A percentile compares a stretch with the other conserved stretches of the same genome.
These are phyloP conservation scores for Mortierella sp. DNA, from an alignment of 371 early-diverging fungal species.

Conservation along the genomic window DNA sequence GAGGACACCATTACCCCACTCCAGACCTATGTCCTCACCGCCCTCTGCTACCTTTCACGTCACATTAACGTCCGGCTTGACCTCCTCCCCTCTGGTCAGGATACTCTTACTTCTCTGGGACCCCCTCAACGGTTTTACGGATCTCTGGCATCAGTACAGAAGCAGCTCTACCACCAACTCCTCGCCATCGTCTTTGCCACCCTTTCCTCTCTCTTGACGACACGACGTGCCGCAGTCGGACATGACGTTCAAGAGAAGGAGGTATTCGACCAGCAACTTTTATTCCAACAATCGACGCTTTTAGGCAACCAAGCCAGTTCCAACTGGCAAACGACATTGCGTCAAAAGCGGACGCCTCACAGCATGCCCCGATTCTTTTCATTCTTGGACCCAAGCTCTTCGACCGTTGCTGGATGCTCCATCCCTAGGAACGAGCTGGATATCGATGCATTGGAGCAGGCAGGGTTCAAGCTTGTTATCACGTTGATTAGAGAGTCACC, in stretches of 20 bases:
- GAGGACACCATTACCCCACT: slow-evolving; percentile 24
- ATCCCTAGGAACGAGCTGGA: slow-evolving; percentile 61
- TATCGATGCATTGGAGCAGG: slow-evolving; percentile 53
- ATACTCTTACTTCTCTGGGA: slow-evolving; percentile 53
- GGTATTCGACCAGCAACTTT: slow-evolving; percentile 2
- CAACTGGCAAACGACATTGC: slow-evolving; percentile 39
- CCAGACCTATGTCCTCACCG: slow-evolving; percentile 42
- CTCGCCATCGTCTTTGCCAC: slow-evolving; percentile 50
- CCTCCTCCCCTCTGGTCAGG: slow-evolving; percentile 49
- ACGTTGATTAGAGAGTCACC: slow-evolving; percentile 66
- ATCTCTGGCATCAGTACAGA: slow-evolving; percentile 26
- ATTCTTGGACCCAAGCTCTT: slow-evolving; percentile 60
- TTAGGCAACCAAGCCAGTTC: slow-evolving; percentile 36
- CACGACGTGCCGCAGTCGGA: neutral
- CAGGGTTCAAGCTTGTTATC: slow-evolving; percentile 60
- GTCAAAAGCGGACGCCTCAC: slow-evolving; percentile 43
- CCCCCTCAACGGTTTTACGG: slow-evolving; percentile 51
- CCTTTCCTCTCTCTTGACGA: slow-evolving; percentile 12
- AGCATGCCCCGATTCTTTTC: slow-evolving; percentile 64
- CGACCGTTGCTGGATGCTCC: slow-evolving; percentile 62
- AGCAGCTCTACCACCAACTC: slow-evolving; percentile 32
- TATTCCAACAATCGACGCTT: slow-evolving; percentile 25
- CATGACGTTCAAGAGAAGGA: slow-evolving; percentile 1
- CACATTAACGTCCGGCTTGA: slow-evolving; percentile 58
- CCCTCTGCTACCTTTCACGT: slow-evolving; percentile 50